Conservation (phyloP, 768 basidiomycete species). For the Megacollybia marginata region DNA sequence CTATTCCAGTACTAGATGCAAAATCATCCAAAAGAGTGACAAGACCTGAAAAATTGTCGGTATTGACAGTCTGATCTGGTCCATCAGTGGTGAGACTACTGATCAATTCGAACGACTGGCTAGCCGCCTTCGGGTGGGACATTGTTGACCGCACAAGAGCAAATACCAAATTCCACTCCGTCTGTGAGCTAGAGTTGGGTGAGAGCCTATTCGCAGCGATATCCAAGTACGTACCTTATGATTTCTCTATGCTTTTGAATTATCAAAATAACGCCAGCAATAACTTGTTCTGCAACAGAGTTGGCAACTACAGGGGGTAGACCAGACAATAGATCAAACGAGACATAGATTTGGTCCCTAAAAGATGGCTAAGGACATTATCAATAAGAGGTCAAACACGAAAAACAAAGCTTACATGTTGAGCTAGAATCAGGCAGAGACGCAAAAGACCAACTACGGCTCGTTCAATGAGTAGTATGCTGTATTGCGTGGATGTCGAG, state of each 20-base stretch:
- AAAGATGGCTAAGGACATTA: slow-evolving; percentile 51
- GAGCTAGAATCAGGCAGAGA: slow-evolving; percentile 76
- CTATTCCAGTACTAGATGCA: slow-evolving; percentile 60
- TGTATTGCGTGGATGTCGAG: slow-evolving; percentile 71
- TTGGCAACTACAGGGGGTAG: slow-evolving; percentile 70
- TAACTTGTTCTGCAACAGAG: slow-evolving; percentile 87
- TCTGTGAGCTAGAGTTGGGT: slow-evolving; percentile 56
- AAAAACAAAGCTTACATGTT: slow-evolving; percentile 44
- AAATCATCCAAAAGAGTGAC: slow-evolving; percentile 83
- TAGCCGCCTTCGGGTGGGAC: slow-evolving; percentile 80
- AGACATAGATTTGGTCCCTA: slow-evolving; percentile 91
- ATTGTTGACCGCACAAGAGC: slow-evolving; percentile 82
- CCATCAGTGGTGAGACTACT: slow-evolving; percentile 55
- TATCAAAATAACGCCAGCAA: slow-evolving; percentile 72
- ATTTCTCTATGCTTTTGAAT: slow-evolving; percentile 70
- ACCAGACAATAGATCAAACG: slow-evolving; percentile 83
- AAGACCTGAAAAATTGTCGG: slow-evolving; percentile 77
- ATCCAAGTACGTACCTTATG: slow-evolving; percentile 42
- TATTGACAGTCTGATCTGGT: slow-evolving; percentile 50
- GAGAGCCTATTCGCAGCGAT: background rate
- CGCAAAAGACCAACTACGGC: slow-evolving; percentile 86
- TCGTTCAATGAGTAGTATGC: slow-evolving; percentile 86
- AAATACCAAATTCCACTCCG: slow-evolving; percentile 94
- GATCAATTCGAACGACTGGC: slow-evolving; percentile 78
- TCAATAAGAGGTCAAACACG: background rate